Conservation (phyloP, 1,284 basidiomycete species). For the Trametes pubescens region DNA sequence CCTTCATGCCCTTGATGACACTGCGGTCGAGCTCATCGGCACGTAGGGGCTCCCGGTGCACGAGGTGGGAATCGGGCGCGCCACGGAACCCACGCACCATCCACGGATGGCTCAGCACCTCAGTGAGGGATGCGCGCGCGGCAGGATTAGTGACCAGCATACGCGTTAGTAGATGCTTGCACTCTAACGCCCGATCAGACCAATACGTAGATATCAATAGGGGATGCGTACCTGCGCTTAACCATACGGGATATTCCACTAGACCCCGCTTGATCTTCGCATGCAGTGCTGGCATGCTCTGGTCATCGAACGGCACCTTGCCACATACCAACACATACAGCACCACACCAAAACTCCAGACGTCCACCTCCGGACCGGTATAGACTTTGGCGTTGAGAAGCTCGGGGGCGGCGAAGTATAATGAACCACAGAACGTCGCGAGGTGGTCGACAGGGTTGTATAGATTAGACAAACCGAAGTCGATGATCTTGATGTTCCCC, state of each 20-base stretch:
- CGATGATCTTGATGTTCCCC: conserved; percentile 99
- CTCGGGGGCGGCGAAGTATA: conserved; percentile 99
- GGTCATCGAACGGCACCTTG: conserved; percentile 99
- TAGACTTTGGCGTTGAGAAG: conserved; percentile 96
- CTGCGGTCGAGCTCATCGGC: conserved; percentile 86
- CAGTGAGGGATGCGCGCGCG: conserved; percentile 82
- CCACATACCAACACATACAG: conserved; percentile 98
- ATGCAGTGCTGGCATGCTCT: conserved; percentile 98
- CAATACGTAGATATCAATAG: conserved; percentile 6
- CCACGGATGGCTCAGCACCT: conserved; percentile 95
- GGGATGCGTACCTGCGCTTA: conserved; percentile 78
- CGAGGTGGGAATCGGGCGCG: conserved; percentile 85
- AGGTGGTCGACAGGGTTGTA: conserved; percentile 88
- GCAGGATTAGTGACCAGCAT: conserved; percentile 98
- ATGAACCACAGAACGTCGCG: conserved; percentile 95
- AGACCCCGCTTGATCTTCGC: conserved; percentile 98
- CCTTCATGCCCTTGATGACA: conserved; percentile 92
- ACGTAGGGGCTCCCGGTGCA: conserved; percentile 89
- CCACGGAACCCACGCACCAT: conserved; percentile 90
- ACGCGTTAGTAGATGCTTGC: conserved; percentile 91
- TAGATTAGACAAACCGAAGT: conserved; percentile 98
- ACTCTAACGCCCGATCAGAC: conserved; percentile 64
- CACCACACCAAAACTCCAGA: conserved; percentile 99
- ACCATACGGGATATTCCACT: conserved; percentile 97
- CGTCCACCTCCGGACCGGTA: conserved; percentile 97